Evolutionary conservation across 306 rosid genomes (phyloP).

Genomic region (Malus sylvestris): DNA sequence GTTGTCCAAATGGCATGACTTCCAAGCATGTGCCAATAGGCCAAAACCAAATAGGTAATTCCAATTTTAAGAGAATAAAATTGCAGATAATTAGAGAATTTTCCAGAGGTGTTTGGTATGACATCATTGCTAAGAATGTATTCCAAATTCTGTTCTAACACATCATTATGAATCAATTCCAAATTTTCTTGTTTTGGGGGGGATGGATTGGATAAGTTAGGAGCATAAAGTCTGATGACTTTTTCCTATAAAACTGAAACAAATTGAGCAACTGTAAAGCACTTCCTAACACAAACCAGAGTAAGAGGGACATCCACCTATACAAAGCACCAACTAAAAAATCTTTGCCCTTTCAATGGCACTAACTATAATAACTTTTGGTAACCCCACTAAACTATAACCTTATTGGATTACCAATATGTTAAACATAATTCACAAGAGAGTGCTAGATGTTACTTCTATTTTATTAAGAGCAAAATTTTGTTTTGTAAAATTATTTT

Average conservation of each 20-base stretch:
- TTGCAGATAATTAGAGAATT: conserved; percentile 10
- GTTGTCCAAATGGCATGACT: neutral
- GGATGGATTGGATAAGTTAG: neutral
- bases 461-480: too few relatives aligned
- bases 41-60: neutral
- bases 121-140: neutral
- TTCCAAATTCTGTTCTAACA: neutral
- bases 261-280: neutral
- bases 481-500: too few relatives aligned
- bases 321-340: neutral
- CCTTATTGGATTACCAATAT: neutral
- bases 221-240: neutral
- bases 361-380: neutral
- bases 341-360: neutral
- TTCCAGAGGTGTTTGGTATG: neutral
- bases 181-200: neutral
- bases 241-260: neutral
- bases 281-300: neutral
- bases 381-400: neutral
- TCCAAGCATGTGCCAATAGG: neutral
- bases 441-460: neutral
- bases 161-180: conserved; percentile 5
- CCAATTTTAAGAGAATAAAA: neutral
- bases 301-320: neutral
- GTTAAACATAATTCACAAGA: neutral